Evolutionary conservation across 768 basidiomycete species (phyloP).

Genomic region (Clathrus columnatus): DNA sequence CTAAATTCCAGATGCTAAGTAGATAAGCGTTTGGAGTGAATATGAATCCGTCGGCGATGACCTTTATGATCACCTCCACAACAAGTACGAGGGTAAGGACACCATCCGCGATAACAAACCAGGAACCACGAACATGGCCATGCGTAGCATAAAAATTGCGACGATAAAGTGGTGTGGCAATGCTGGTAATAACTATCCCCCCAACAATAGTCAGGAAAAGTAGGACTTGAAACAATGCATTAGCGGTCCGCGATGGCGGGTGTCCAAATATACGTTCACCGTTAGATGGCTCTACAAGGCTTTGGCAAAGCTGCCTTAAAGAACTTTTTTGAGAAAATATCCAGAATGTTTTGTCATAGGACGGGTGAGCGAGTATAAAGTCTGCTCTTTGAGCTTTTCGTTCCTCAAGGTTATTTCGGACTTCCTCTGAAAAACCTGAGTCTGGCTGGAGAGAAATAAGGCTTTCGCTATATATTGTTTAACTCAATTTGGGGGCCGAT

Average conservation of each 20-base stretch:
- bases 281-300: conserved; percentile 69
- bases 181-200: conserved; percentile 71
- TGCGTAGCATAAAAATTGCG: conserved; percentile 54
- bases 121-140: conserved; percentile 57
- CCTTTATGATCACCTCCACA: conserved; percentile 80
- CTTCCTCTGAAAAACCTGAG: conserved; percentile 36
- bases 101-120: conserved; percentile 82
- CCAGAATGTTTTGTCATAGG: conserved; percentile 88
- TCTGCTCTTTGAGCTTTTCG: conserved; percentile 70
- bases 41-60: conserved; percentile 85
- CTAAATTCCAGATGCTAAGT: conserved; percentile 83
- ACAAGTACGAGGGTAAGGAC: conserved; percentile 64
- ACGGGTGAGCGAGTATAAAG: conserved; percentile 81
- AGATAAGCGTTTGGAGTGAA: conserved; percentile 91
- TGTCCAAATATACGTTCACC: conserved; percentile 86
- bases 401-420: conserved; percentile 58
- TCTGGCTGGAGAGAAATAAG: conserved; percentile 57
- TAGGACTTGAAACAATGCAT: conserved; percentile 64
- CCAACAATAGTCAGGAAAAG: conserved; percentile 71
- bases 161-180: conserved; percentile 81
- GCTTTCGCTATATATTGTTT: conserved; percentile 42
- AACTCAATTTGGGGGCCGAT: not conserved
- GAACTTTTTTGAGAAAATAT: conserved; percentile 72
- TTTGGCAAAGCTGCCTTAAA: conserved; percentile 71
- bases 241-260: conserved; percentile 52